Percentiles rank a stretch among this genome's conserved stretches.
Evolutionary conservation across 2,329 filamentous ascomycete genomes (phyloP).

Genomic region (Clonostachys byssicola): DNA sequence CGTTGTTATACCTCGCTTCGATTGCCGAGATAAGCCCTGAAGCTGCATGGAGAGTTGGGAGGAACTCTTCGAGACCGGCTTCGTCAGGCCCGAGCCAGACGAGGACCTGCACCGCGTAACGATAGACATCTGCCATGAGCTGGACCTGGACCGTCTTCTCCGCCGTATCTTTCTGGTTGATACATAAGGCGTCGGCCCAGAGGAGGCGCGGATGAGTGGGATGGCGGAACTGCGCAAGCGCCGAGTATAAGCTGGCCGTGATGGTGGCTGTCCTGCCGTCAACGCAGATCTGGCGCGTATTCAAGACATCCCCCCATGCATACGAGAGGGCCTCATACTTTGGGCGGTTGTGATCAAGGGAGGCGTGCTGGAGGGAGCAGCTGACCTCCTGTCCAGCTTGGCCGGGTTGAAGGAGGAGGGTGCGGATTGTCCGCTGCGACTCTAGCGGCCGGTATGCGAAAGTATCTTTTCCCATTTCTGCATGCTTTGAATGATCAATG

Average conservation of each 20-base stretch:
- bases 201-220: slow-evolving; percentile 5
- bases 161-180: slow-evolving; percentile 5
- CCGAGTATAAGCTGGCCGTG: slow-evolving; percentile 2
- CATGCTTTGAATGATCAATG: too few relatives aligned
- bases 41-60: background rate
- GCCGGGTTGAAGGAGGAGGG: background rate
- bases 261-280: background rate
- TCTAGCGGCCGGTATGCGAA: background rate
- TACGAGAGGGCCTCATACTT: background rate
- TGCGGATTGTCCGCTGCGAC: background rate
- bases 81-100: slow-evolving; percentile 4
- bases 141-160: slow-evolving; percentile 5
- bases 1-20: background rate
- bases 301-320: background rate
- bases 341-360: background rate
- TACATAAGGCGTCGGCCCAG: slow-evolving; percentile 9
- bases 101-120: slow-evolving; percentile 3
- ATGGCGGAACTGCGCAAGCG: slow-evolving; percentile 18
- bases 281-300: background rate
- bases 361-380: background rate
- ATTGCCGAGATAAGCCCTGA: background rate
- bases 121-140: slow-evolving; percentile 5
- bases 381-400: background rate
- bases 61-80: background rate
- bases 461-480: background rate